A percentile compares a stretch with the other conserved stretches of the same genome.
These are phyloP conservation scores for Scenedesmus sp. DNA, from an alignment of 163 green algal species.

Conservation along the genomic window DNA sequence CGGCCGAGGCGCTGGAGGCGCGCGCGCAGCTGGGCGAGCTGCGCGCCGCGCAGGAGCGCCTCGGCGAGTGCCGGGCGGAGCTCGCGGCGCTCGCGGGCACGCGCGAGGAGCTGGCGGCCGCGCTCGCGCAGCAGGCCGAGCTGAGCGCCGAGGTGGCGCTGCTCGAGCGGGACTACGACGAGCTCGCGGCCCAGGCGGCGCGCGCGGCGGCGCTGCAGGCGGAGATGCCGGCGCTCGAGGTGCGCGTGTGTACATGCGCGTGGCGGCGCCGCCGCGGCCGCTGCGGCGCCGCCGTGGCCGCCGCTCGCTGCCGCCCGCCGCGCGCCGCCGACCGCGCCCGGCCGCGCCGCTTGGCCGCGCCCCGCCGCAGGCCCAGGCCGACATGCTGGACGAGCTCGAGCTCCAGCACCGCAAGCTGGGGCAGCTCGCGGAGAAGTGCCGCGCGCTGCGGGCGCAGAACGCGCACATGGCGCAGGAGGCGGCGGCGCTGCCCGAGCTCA, in stretches of 20 bases:
- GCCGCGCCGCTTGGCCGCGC: not conserved
- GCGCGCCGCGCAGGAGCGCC: not conserved
- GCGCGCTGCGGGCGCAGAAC: conserved; percentile 18
- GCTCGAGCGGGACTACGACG: conserved; percentile 9
- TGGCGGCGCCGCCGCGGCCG: not conserved
- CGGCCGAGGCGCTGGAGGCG: not conserved
- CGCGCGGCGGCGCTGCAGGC: not conserved
- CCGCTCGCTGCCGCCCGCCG: not conserved
- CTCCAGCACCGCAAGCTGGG: conserved; percentile 20
- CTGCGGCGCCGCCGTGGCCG: not conserved
- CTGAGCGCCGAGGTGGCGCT: not conserved
- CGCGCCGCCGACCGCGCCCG: not conserved
- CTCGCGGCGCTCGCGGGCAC: not conserved
- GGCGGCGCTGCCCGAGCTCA: conserved; percentile 19
- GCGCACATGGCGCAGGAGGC: conserved; percentile 32
- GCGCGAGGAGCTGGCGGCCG: conserved; percentile 18
- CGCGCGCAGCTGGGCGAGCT: conserved; percentile 26
- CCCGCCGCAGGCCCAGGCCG: conserved; percentile 2
- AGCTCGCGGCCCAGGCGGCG: not conserved
- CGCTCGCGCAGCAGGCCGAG: conserved; percentile 17
- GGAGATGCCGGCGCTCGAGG: not conserved
- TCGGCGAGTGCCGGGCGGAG: conserved; percentile 4
- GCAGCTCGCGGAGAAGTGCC: conserved; percentile 22
- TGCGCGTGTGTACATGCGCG: not conserved
- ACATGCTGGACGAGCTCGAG: conserved; percentile 19